A percentile compares a stretch with the other conserved stretches of the same genome.
Conservation (phyloP, 208 protist genomes). For the Trypanosoma mega region DNA sequence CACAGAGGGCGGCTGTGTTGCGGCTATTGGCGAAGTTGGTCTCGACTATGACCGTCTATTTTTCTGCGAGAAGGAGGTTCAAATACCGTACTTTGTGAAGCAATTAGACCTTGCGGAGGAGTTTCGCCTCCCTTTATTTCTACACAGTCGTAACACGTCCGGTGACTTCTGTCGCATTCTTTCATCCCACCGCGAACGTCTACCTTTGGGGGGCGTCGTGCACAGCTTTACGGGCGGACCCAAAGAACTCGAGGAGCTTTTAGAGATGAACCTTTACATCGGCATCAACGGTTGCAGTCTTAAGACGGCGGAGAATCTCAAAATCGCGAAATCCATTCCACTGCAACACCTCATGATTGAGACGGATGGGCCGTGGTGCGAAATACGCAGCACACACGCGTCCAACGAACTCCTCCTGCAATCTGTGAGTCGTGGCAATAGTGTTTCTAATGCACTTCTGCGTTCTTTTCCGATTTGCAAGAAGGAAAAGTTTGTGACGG, state of each 20-base stretch:
- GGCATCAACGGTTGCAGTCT: slow-evolving; percentile 95
- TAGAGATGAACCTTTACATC: slow-evolving; percentile 90
- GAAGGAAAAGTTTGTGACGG: slow-evolving; percentile 72
- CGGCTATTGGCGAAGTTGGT: slow-evolving; percentile 82
- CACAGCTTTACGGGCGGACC: slow-evolving; percentile 94
- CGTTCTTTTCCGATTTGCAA: slow-evolving; percentile 36
- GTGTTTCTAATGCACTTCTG: slow-evolving; percentile 44
- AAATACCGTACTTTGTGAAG: slow-evolving; percentile 74
- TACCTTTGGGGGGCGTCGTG: slow-evolving; percentile 87
- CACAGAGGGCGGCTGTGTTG: slow-evolving; percentile 61
- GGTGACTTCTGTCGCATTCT: slow-evolving; percentile 84
- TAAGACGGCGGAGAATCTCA: slow-evolving; percentile 90
- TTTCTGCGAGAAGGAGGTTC: slow-evolving; percentile 89
- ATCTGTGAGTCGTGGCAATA: slow-evolving; percentile 13
- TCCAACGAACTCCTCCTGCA: slow-evolving; percentile 40
- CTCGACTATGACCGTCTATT: slow-evolving; percentile 95
- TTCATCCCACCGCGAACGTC: slow-evolving; percentile 32
- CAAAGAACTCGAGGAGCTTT: slow-evolving; percentile 69
- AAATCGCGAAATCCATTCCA: slow-evolving; percentile 78
- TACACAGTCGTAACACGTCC: slow-evolving; percentile 91
- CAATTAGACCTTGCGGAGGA: slow-evolving; percentile 86
- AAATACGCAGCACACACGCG: slow-evolving; percentile 91
- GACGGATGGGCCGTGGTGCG: slow-evolving; percentile 95
- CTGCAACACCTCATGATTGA: slow-evolving; percentile 92
- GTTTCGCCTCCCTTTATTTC: slow-evolving; percentile 89